Evolutionary conservation across 2,329 filamentous ascomycete genomes (phyloP).

Genomic region (Alternaria ventricosa): DNA sequence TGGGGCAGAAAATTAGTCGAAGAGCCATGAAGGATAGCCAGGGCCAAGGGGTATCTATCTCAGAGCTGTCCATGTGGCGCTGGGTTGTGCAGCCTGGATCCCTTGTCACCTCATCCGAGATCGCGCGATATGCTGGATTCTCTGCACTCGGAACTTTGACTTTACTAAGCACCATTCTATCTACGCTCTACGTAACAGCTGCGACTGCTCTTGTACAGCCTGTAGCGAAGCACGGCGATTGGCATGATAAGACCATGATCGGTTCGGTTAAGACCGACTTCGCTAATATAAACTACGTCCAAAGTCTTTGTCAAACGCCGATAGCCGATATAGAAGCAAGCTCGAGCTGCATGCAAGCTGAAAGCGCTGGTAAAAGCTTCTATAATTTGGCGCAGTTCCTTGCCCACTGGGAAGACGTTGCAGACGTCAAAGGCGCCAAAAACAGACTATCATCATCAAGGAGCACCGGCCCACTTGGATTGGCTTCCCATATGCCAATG

Average conservation of each 20-base stretch:
- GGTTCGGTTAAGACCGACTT: too few relatives aligned
- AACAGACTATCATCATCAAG: slow-evolving; percentile 43
- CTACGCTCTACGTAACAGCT: slow-evolving; percentile 76
- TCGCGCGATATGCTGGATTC: slow-evolving; percentile 31
- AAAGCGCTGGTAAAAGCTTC: too few relatives aligned
- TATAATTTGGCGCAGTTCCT: too few relatives aligned
- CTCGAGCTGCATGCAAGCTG: too few relatives aligned
- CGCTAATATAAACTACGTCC: too few relatives aligned
- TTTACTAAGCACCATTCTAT: slow-evolving; percentile 67
- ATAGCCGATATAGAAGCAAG: too few relatives aligned
- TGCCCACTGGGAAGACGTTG: too few relatives aligned
- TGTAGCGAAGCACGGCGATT: slow-evolving; percentile 65
- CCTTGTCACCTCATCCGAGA: slow-evolving; percentile 71
- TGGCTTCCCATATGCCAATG: slow-evolving; percentile 73
- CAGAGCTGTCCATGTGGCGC: slow-evolving; percentile 76
- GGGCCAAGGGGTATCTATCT: slow-evolving; percentile 70
- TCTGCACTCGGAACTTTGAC: slow-evolving; percentile 50
- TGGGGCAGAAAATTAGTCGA: too few relatives aligned
- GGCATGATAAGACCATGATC: slow-evolving; percentile 56
- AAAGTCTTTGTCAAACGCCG: too few relatives aligned
- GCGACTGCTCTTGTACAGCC: slow-evolving; percentile 76
- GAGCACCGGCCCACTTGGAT: slow-evolving; percentile 63
- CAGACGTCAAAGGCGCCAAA: too few relatives aligned
- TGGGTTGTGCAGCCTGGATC: slow-evolving; percentile 71
- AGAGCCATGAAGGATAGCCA: slow-evolving; percentile 64